Evolutionary conservation across 306 rosid species (phyloP).

Genomic region (Hippophae rhamnoides): DNA sequence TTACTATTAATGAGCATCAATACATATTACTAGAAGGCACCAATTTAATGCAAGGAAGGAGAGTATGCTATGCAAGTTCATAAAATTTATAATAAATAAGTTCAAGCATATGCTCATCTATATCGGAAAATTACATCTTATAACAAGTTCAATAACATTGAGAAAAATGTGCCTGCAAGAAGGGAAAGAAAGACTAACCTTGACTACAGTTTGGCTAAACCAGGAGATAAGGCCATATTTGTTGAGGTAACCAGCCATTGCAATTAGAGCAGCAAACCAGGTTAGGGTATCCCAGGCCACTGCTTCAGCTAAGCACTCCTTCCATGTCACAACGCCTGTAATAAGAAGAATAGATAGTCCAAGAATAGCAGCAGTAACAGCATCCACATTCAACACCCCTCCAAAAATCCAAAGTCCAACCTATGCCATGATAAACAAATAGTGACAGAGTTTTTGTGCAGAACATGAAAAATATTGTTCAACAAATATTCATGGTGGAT

Average conservation of each 20-base stretch:
- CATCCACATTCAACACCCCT: conserved; percentile 62
- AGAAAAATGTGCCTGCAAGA: background rate
- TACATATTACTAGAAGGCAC: no score
- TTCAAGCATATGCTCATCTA: background rate
- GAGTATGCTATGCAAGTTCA: no score
- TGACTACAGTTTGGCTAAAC: conserved; percentile 91
- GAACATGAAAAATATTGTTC: no score
- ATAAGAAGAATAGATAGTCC: conserved; percentile 84
- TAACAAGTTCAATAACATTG: background rate
- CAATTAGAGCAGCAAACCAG: conserved; percentile 99
- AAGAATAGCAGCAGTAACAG: conserved; percentile 91
- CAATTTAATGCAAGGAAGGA: no score
- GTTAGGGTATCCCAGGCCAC: conserved; percentile 99
- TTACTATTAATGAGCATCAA: no score
- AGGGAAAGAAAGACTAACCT: conserved; percentile 46
- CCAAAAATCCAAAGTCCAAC: conserved; percentile 98
- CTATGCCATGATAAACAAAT: conserved; percentile 21
- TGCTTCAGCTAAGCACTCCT: conserved; percentile 90
- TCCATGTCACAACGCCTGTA: conserved; percentile 95
- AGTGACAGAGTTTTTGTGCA: background rate
- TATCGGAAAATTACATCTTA: background rate
- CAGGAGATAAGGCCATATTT: conserved; percentile 96
- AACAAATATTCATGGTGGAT: no score
- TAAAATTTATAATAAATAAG: no score
- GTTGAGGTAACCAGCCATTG: conserved; percentile 99